Evolutionary conservation across 2,329 filamentous ascomycete genomes (phyloP), one percentile per base, ranked within the genome.

Genomic region (Chaetomiaceae sp.): DNA sequence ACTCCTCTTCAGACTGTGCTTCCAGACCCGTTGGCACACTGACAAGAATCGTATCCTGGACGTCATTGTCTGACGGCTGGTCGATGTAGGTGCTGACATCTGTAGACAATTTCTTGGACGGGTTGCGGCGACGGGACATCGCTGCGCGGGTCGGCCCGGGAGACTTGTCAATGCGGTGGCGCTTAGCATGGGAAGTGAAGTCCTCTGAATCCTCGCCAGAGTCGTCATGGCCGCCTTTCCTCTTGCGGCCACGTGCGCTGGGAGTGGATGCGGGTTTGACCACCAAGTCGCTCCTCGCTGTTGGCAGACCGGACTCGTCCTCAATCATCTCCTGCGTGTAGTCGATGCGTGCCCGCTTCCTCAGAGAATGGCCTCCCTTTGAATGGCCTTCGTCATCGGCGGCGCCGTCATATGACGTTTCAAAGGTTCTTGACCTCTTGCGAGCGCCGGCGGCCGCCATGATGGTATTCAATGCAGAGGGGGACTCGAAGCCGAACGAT

Each of bases 11-110:
- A 7, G 66, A 65, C 14, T 63, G 65, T 14, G 65, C 67, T 29
- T 66, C 51, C 2, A 55, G 53, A 43, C 67, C 68, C 18, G 68
- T 68, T 29, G 69, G 68, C 36, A 75, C 74, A 42, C 77, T 76
- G 44, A 81, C 79, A 61, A 81, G 75, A 55, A 82, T 82, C 13
- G 78, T 81, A 62, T 82, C 79, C 62, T 79, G 74, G 25, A 81
- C 75, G 38, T 79, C 74, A 25, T 75, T 75, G 41, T 70, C 67
- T 1, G 69, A 66, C 3, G 60, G 61, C 25, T 66, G 65, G 47
- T 73, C 67, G 11, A 63, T 55, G 32, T 69, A 69, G 44, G 65
- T 57, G 55, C 62, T 65, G 30, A 65, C 42, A 52, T 71, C 67
- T 46, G 59, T 30, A 3, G 66, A 58, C 7, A 65, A 64, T 65